Conservation (phyloP, 2,329 filamentous ascomycete species). For the Pseudogymnoascus sp. region DNA sequence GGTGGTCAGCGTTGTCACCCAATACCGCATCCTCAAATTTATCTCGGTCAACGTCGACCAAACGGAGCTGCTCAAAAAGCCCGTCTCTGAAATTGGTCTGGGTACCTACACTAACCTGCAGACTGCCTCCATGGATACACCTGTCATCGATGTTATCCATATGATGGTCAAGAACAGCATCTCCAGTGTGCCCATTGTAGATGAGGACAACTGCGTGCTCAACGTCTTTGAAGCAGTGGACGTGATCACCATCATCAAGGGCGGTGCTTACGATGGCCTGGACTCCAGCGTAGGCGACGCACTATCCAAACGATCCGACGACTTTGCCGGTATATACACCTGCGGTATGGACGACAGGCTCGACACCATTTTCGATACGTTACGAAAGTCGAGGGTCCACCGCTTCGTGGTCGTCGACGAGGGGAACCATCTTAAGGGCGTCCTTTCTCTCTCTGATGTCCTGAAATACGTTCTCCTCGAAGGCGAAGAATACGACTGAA, state of each 20-base stretch:
- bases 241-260: conserved; percentile 92
- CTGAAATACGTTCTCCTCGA: conserved; percentile 86
- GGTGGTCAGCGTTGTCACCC: conserved; percentile 93
- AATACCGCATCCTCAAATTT: conserved; percentile 98
- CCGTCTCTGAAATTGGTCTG: conserved; percentile 73
- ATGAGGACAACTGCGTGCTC: conserved; percentile 67
- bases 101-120: conserved; percentile 77
- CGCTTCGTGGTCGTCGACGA: conserved; percentile 90
- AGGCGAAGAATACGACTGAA: conserved; percentile 21
- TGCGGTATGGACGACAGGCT: conserved; percentile 87
- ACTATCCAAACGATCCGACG: conserved; percentile 75
- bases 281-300: conserved; percentile 82
- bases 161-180: conserved; percentile 89
- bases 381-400: conserved; percentile 90
- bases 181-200: conserved; percentile 87
- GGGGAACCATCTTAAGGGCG: conserved; percentile 73
- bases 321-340: conserved; percentile 94
- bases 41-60: conserved; percentile 87
- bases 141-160: conserved; percentile 91
- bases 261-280: conserved; percentile 85
- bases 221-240: conserved; percentile 98
- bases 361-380: conserved; percentile 93
- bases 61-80: conserved; percentile 81
- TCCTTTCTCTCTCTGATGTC: conserved; percentile 93
- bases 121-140: conserved; percentile 80